A percentile compares a stretch with the other conserved stretches of the same genome.
Conservation (phyloP, 139 green algal species). For the Asterochloris erici region DNA sequence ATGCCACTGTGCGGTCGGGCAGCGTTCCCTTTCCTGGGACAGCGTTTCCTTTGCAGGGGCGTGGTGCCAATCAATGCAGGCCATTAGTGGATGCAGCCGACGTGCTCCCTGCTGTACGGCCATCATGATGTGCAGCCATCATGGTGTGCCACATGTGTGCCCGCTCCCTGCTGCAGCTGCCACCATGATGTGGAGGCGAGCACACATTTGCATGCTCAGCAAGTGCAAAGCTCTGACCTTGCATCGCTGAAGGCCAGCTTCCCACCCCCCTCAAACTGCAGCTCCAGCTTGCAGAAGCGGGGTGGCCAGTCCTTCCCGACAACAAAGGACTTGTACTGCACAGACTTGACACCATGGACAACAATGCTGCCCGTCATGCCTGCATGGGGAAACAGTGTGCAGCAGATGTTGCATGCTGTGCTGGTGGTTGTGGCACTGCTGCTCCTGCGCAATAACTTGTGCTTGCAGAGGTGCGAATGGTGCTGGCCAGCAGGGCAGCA, state of each 20-base stretch:
- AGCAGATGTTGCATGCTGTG: background rate
- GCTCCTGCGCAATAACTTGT: background rate
- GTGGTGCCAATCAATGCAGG: too few species aligned
- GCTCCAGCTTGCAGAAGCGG: slow-evolving; percentile 44
- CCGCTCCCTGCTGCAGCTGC: too few species aligned
- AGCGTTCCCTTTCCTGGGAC: too few species aligned
- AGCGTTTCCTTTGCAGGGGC: too few species aligned
- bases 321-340: slow-evolving; percentile 47
- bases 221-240: too few species aligned
- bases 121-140: too few species aligned
- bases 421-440: background rate
- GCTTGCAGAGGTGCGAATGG: background rate
- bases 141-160: too few species aligned
- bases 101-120: too few species aligned
- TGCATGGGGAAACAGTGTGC: background rate
- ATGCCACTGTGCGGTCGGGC: too few species aligned
- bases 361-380: slow-evolving; percentile 71
- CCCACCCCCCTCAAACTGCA: slow-evolving; percentile 55
- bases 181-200: too few species aligned
- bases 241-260: slow-evolving; percentile 71
- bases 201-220: too few species aligned
- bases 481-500: background rate
- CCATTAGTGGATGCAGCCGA: too few species aligned
- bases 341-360: slow-evolving; percentile 40
- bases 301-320: slow-evolving; percentile 34